Evolutionary conservation across 345 rosid genomes (phyloP), one percentile per base, ranked within the genome.

Genomic region (Euphorbia peplus): DNA sequence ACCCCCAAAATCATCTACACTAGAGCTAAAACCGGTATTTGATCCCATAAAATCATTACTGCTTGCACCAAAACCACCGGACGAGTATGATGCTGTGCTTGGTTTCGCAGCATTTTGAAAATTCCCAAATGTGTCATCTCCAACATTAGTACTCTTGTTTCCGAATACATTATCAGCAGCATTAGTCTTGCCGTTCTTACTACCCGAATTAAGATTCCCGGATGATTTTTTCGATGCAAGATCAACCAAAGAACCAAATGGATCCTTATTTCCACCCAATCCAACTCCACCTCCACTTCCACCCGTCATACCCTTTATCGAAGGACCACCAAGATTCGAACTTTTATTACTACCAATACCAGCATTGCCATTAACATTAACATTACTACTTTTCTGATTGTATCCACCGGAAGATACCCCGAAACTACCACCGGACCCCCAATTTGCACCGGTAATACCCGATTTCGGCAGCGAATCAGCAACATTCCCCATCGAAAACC

Each of bases 401-500:
- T 78, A 85, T 69, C 83, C 90, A 76, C 81, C 53, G 3, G 80
- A 37, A 66, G 26, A 72, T 75, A 58, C 64, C 35, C 82, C 88
- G 67, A 74, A 71, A 64, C 68, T 73, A 44, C 58, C 79, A 58
- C 65, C 73, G 47, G 79, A 77, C 56, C 86, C 88, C 85, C 80
- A 73, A 79, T 59, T 80, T 52, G 81, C 87, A 71, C 83, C 75
- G 64, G 79, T 81, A 46, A 30, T 82, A 66, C 79, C 64, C 0
- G 78, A 72, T 76, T 86, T 93, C 0, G 97, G 98, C 81, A 93
- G 79, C 4, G 98, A 83, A 83, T 88, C 85, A 19, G 86, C 84
- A 75, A 93, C 56, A 80, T 81, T 88, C n/a, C 90, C 95, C 97
- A 85, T 87, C 1, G 97, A 89, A 85, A 79, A 91, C 0, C 85